A percentile compares a stretch with the other conserved stretches of the same genome.
These are phyloP conservation scores for Paraglomus brasilianum DNA, from an alignment of 192 early-diverging fungal genomes.

Conservation along the genomic window DNA sequence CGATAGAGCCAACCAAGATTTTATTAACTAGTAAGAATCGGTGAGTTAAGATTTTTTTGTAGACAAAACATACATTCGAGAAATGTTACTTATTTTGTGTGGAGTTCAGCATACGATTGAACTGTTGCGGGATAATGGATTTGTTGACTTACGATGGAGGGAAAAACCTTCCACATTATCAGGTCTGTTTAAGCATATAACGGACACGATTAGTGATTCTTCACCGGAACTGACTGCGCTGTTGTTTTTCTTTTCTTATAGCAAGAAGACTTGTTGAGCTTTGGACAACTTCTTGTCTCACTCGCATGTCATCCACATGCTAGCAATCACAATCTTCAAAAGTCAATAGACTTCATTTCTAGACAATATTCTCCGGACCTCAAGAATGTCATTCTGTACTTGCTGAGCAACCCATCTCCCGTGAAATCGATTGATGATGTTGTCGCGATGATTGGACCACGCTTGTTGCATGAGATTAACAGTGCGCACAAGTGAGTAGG, in stretches of 20 bases:
- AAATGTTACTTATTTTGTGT: conserved; percentile 10
- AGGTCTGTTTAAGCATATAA: conserved; percentile 42
- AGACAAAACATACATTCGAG: neutral
- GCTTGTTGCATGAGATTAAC: conserved; percentile 77
- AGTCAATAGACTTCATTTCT: conserved; percentile 76
- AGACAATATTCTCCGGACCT: conserved; percentile 76
- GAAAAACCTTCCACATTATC: conserved; percentile 58
- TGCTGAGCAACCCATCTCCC: conserved; percentile 71
- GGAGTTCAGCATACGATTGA: conserved; percentile 58
- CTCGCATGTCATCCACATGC: conserved; percentile 73
- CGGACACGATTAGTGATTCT: neutral
- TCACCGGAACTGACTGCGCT: neutral
- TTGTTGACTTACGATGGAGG: conserved; percentile 71
- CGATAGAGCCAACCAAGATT: conserved; percentile 81
- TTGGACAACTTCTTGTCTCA: conserved; percentile 77
- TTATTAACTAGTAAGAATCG: conserved; percentile 83
- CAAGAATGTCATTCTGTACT: conserved; percentile 77
- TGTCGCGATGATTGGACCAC: conserved; percentile 71
- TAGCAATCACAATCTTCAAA: conserved; percentile 67
- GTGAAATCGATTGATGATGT: conserved; percentile 81
- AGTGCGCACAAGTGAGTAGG: conserved; percentile 59
- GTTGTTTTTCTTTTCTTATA: conserved; percentile 36
- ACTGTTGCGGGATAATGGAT: conserved; percentile 72
- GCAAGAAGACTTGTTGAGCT: conserved; percentile 82
- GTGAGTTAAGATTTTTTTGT: conserved; percentile 30